These are phyloP conservation scores for Fusarium anguioides DNA, from an alignment of 2,329 filamentous ascomycete genomes.

Conservation along the genomic window DNA sequence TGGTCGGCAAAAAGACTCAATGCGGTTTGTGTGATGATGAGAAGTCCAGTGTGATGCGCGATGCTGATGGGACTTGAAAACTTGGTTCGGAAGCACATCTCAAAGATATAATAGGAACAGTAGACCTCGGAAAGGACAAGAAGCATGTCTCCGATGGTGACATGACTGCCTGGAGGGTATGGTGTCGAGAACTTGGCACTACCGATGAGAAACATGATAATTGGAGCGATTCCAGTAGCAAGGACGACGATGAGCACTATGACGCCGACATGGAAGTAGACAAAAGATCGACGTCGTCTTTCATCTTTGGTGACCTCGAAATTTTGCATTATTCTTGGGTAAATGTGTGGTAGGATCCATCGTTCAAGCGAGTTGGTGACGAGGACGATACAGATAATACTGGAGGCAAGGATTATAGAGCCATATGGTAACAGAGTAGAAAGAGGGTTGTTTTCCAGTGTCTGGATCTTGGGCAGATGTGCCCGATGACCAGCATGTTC, in stretches of 20 bases:
- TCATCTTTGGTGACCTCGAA: slow-evolving; percentile 8
- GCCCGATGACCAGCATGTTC: background rate
- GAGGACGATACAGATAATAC: slow-evolving; percentile 6
- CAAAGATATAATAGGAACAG: slow-evolving; percentile 14
- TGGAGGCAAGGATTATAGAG: slow-evolving; percentile 6
- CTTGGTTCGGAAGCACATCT: slow-evolving; percentile 21
- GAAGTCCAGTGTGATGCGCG: slow-evolving; percentile 3
- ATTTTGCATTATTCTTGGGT: background rate
- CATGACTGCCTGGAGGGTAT: background rate
- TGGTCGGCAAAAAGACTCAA: slow-evolving; percentile 10
- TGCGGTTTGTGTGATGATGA: slow-evolving; percentile 2
- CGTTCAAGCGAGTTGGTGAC: slow-evolving; percentile 17
- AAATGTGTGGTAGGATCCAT: slow-evolving; percentile 6
- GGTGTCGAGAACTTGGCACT: background rate
- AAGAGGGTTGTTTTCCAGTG: slow-evolving; percentile 7
- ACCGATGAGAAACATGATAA: slow-evolving; percentile 5
- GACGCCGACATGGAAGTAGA: slow-evolving; percentile 18
- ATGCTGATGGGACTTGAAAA: slow-evolving; percentile 19
- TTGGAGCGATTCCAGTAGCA: background rate
- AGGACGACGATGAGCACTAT: background rate
- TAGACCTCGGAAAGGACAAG: slow-evolving; percentile 11
- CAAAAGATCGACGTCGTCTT: slow-evolving; percentile 12
- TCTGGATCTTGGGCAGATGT: background rate
- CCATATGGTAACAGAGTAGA: slow-evolving; percentile 3
- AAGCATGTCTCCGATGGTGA: slow-evolving; percentile 2